Base-by-base conservation (phyloP, 78 protist species). In the slime mould (Dictyostelium discoideum) region DNA sequence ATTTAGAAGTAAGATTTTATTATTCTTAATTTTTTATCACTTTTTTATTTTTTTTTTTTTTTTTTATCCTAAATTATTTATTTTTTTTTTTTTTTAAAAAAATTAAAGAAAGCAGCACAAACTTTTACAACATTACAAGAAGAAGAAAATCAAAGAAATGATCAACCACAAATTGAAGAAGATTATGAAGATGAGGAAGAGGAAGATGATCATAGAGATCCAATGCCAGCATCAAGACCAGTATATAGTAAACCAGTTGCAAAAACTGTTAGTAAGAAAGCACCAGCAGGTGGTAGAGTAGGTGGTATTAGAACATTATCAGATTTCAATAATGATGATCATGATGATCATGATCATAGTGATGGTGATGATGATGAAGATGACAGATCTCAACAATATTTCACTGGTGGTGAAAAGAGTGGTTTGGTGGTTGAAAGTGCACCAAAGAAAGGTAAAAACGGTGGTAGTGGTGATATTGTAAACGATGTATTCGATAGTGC, bases 321-420 rank as follows among this genome's bases (percentile, higher is more conserved):
- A 48, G 88, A 82, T 73, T 72, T 73, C 22, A 50, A 37, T 37
- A 48, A 72, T 50, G 87, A 82, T 2, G 95, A 90, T 32, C 77
- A 82, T 13, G 57, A 76, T 29, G 87, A 85, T 57, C 74, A 74
- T 84, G 85, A 84, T 84, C 74, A 74, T 76, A 57, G 85, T 26
- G 82, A 82, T n/a, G 81, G 24, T 74, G 54, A 20, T 14, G 92
- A 86, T 10, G 87, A 84, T 22, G 96, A 94, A 1, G 92, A 95
- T 63, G 96, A 84, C 20, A 89, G 89, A 69, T 77, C 93, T 22
- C 92, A 86, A 77, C 89, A 46, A 29, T 95, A 87, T 63, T 95
- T 86, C 69, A 77, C 97, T 3, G 97, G 97, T 32, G 97, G 97
- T 63, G 93, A 87, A 54, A 87, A 95, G 85, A 87, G 88, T 60